Evolutionary conservation across 495 filamentous ascomycete species (phyloP).

Genomic region (Elasticomyces elasticus): DNA sequence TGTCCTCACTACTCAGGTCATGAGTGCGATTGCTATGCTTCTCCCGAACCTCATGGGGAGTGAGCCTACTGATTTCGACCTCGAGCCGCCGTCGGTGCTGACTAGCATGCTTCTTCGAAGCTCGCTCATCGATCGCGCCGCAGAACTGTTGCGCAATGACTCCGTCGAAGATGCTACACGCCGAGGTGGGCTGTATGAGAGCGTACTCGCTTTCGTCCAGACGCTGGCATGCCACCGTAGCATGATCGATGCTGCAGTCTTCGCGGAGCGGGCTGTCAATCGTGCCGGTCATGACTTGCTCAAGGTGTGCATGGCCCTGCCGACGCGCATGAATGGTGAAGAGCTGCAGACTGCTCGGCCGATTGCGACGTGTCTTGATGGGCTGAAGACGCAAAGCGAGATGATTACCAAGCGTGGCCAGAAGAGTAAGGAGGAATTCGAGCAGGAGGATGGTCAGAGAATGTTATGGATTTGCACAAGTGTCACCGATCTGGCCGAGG

Average conservation of each 20-base stretch:
- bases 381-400: conserved; percentile 25
- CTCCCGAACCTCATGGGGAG: conserved; percentile 14
- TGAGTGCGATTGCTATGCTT: conserved; percentile 14
- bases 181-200: conserved; percentile 24
- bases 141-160: conserved; percentile 30
- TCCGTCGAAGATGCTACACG: conserved; percentile 30
- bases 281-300: conserved; percentile 20
- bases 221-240: conserved; percentile 12
- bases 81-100: conserved; percentile 19
- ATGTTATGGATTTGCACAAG: conserved; percentile 12
- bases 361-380: conserved; percentile 20
- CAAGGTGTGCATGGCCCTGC: conserved; percentile 3
- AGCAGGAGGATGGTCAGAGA: conserved; percentile 20
- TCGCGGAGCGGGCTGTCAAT: conserved; percentile 16
- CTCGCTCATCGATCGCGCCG: conserved; percentile 23
- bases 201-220: conserved; percentile 22
- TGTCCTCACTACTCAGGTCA: conserved; percentile 7
- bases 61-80: conserved; percentile 14
- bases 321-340: conserved; percentile 1
- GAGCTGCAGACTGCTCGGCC: conserved; percentile 10
- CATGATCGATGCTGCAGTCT: conserved; percentile 10
- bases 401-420: conserved; percentile 22
- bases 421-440: conserved; percentile 14
- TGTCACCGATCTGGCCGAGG: background rate
- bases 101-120: conserved; percentile 24